These are phyloP conservation scores for Starmerella bombicola DNA, from an alignment of 805 yeast species.

Conservation along the genomic window DNA sequence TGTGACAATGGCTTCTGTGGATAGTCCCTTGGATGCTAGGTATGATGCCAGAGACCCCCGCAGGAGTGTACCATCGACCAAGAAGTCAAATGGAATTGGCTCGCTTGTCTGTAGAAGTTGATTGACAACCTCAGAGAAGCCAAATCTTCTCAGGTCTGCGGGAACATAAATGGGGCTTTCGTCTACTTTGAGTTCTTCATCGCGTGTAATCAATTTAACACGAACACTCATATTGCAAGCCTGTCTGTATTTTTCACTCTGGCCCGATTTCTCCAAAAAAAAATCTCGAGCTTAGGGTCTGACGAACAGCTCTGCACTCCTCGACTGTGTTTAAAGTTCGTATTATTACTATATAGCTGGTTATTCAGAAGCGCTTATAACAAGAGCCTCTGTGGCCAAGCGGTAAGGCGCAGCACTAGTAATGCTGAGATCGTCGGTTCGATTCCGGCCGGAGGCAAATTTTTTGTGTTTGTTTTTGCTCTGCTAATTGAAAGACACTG, in stretches of 20 bases:
- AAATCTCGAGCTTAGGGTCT: background rate
- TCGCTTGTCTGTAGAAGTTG: conserved; percentile 52
- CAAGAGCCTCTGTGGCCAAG: conserved; percentile 45
- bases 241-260: background rate
- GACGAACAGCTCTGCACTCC: background rate
- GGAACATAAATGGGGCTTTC: conserved; percentile 86
- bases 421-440: conserved; percentile 79
- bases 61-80: conserved; percentile 71
- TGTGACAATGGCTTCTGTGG: conserved; percentile 64
- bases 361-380: too few species aligned
- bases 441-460: conserved; percentile 56
- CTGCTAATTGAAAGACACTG: background rate
- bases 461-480: conserved; percentile 7
- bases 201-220: conserved; percentile 68
- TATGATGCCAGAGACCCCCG: conserved; percentile 73
- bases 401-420: conserved; percentile 85
- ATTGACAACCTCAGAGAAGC: conserved; percentile 89
- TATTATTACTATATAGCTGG: too few species aligned
- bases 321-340: too few species aligned
- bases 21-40: conserved; percentile 59
- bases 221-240: conserved; percentile 17
- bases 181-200: conserved; percentile 54
- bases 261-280: background rate
- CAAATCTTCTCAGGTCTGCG: conserved; percentile 70
- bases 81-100: conserved; percentile 84